These are phyloP conservation scores for Calonectria pteridis DNA, from an alignment of 2,329 filamentous ascomycete species.

Conservation along the genomic window DNA sequence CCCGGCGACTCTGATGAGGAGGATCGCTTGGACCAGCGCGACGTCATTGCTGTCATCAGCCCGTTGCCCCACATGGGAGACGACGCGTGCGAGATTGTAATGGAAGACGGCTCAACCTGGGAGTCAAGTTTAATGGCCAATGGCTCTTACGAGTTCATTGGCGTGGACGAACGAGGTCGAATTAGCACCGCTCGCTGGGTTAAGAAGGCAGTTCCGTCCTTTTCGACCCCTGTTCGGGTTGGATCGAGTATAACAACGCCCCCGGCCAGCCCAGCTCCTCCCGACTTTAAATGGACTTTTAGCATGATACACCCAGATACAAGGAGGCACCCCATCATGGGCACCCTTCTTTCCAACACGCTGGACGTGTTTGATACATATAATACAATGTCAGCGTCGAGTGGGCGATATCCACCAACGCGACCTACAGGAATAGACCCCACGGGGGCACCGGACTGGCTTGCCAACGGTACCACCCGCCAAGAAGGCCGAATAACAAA, in stretches of 20 bases:
- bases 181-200: slow-evolving; percentile 78
- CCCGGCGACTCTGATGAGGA: slow-evolving; percentile 56
- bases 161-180: slow-evolving; percentile 68
- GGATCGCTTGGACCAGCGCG: slow-evolving; percentile 60
- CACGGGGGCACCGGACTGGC: slow-evolving; percentile 36
- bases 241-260: slow-evolving; percentile 37
- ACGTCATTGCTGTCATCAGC: slow-evolving; percentile 77
- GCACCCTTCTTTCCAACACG: slow-evolving; percentile 71
- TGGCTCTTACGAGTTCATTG: slow-evolving; percentile 76
- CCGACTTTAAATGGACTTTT: slow-evolving; percentile 76
- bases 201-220: slow-evolving; percentile 53
- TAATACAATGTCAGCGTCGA: slow-evolving; percentile 65
- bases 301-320: slow-evolving; percentile 79
- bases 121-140: slow-evolving; percentile 63
- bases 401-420: slow-evolving; percentile 61
- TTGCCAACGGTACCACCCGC: slow-evolving; percentile 33
- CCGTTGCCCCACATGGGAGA: slow-evolving; percentile 63
- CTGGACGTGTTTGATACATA: slow-evolving; percentile 80
- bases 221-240: slow-evolving; percentile 29
- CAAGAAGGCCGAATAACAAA: slow-evolving; percentile 47
- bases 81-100: slow-evolving; percentile 73
- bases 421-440: slow-evolving; percentile 48
- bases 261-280: slow-evolving; percentile 41
- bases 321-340: slow-evolving; percentile 80
- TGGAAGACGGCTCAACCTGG: slow-evolving; percentile 74